phyloP scores from a whole-genome alignment of 306 rosid genomes.

The Cicer judaicum region DNA sequence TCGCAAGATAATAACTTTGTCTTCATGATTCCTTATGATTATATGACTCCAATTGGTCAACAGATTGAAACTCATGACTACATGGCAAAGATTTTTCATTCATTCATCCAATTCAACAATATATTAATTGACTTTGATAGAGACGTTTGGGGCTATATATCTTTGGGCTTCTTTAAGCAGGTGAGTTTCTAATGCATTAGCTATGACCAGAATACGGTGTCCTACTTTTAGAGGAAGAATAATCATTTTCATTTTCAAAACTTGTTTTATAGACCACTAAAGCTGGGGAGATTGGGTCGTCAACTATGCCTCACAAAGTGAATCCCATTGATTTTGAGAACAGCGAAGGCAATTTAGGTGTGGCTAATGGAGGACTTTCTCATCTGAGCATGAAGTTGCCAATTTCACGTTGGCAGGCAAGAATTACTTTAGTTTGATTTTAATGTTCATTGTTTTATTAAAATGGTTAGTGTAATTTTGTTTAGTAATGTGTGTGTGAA shows the following conservation, averaged over 20 bases:
- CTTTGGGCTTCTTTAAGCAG: constrained; percentile 92
- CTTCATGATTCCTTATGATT: constrained; percentile 33
- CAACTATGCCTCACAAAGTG: constrained; percentile 97
- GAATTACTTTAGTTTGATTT: constrained; percentile 36
- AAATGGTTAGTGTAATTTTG: not conserved
- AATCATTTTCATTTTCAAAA: constrained; percentile 19
- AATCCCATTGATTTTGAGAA: constrained; percentile 97
- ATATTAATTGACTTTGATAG: constrained; percentile 79
- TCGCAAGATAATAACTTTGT: not conserved
- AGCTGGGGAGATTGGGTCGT: constrained; percentile 89
- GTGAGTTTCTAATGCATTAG: constrained; percentile 46
- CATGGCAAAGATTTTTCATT: constrained; percentile 82
- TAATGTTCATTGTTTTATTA: constrained; percentile 12
- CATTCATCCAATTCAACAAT: constrained; percentile 72
- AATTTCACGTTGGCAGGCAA: constrained; percentile 89
- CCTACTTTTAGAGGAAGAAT: not conserved
- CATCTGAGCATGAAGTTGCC: constrained; percentile 85
- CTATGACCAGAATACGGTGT: not conserved
- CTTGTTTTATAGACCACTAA: constrained; percentile 50
- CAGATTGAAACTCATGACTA: constrained; percentile 97
- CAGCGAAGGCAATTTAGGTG: constrained; percentile 92
- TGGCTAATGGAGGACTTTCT: constrained; percentile 74
- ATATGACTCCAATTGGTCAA: constrained; percentile 36
- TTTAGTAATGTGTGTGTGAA: not conserved
- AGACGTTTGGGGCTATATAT: constrained; percentile 90